A percentile compares a stretch with the other conserved stretches of the same genome.
phyloP scores from a whole-genome alignment of 345 rosid genomes.

The Lepidium didymum region DNA sequence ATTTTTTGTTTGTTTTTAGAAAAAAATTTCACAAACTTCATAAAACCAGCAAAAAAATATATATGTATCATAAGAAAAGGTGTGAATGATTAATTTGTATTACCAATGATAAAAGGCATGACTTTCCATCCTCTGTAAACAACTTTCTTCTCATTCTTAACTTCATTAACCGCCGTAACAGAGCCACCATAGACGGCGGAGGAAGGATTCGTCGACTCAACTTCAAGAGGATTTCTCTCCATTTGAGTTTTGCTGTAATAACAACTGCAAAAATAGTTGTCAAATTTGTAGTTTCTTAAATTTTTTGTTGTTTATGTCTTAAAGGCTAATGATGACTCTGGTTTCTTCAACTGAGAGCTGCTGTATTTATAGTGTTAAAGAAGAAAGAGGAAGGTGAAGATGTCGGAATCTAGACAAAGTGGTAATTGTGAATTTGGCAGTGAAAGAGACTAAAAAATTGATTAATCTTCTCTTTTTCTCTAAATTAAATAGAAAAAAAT shows the following conservation, averaged over 20 bases:
- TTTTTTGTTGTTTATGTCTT: background rate
- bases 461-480: background rate
- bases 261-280: background rate
- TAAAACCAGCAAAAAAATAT: background rate
- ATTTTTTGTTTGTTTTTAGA: background rate
- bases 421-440: conserved; percentile 20
- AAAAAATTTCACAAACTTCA: background rate
- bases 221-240: conserved; percentile 30
- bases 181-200: conserved; percentile 23
- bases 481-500: background rate
- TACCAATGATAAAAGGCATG: conserved; percentile 73
- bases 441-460: conserved; percentile 3
- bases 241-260: background rate
- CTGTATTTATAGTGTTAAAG: conserved; percentile 23
- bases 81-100: background rate
- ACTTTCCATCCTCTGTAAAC: conserved; percentile 66
- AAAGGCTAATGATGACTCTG: conserved; percentile 20
- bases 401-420: conserved; percentile 25
- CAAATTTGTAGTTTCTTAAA: background rate
- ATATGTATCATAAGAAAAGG: background rate
- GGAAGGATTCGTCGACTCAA: conserved; percentile 20
- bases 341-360: background rate
- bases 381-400: conserved; percentile 10
- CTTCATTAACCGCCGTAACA: conserved; percentile 17
- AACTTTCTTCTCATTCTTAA: conserved; percentile 16